Evolutionary conservation across 768 basidiomycete genomes (phyloP).

Genomic region (Filobasidium floriforme): DNA sequence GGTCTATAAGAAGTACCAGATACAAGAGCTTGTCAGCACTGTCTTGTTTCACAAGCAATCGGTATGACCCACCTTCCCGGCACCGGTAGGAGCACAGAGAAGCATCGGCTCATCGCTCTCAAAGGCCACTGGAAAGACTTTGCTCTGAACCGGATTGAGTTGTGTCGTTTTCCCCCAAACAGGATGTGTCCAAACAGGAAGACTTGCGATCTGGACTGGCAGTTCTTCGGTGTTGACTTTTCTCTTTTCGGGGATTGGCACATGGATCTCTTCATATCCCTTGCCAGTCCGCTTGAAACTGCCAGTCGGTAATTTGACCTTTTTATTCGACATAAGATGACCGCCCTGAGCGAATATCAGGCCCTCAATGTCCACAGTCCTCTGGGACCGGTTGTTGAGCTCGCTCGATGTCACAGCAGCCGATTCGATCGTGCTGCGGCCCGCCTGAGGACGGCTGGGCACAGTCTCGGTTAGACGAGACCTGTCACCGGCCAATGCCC

Average conservation of each 20-base stretch:
- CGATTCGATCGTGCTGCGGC: no score
- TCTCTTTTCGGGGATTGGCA: slow-evolving; percentile 81
- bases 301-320: slow-evolving; percentile 92
- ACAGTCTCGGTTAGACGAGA: not conserved
- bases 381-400: slow-evolving; percentile 46
- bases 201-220: slow-evolving; percentile 57
- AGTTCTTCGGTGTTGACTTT: slow-evolving; percentile 51
- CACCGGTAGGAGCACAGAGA: slow-evolving; percentile 95
- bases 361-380: slow-evolving; percentile 76
- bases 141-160: slow-evolving; percentile 88
- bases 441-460: no score
- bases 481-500: slow-evolving; percentile 76
- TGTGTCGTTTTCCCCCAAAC: slow-evolving; percentile 64
- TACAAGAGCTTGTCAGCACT: not conserved
- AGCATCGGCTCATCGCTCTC: slow-evolving; percentile 82
- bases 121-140: slow-evolving; percentile 84
- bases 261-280: slow-evolving; percentile 95
- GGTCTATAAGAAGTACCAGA: slow-evolving; percentile 55
- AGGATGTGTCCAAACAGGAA: slow-evolving; percentile 79
- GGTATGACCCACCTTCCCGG: slow-evolving; percentile 69
- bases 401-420: not conserved
- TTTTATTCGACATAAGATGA: slow-evolving; percentile 97
- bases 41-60: not conserved
- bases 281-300: slow-evolving; percentile 95
- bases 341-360: slow-evolving; percentile 97